A percentile compares a stretch with the other conserved stretches of the same genome.
Conservation (phyloP, 306 rosid species). For the Morella rubra region DNA sequence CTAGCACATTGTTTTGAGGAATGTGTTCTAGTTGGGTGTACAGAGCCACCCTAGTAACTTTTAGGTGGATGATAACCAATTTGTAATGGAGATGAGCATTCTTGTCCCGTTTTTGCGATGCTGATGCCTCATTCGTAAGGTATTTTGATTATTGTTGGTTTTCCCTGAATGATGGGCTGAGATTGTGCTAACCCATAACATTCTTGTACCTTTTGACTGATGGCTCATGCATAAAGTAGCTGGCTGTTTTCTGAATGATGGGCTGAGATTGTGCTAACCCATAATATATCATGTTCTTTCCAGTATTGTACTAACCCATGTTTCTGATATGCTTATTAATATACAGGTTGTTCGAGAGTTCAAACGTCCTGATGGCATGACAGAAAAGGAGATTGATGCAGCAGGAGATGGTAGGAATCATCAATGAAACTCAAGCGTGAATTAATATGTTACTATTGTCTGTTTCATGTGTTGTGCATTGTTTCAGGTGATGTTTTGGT, state of each 20-base stretch:
- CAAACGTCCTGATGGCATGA: constrained; percentile 79
- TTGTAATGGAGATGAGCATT: not conserved
- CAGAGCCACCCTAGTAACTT: not conserved
- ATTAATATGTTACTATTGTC: not conserved
- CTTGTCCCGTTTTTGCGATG: no score
- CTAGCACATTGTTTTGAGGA: not conserved
- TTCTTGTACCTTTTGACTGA: not conserved
- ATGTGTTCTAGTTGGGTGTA: not conserved
- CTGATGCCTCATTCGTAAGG: not conserved
- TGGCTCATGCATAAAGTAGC: not conserved
- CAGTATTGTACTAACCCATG: no score
- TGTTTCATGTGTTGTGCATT: constrained; percentile 18
- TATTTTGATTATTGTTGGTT: not conserved
- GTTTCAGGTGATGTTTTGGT: constrained; percentile 89
- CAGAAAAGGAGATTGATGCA: constrained; percentile 79
- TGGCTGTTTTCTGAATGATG: constrained; percentile 13
- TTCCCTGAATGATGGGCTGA: constrained; percentile 12
- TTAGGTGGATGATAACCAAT: not conserved
- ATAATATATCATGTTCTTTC: not conserved
- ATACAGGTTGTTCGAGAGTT: constrained; percentile 81
- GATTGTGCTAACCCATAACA: not conserved
- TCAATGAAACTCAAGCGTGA: not conserved
- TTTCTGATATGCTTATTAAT: constrained; percentile 10
- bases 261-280: not conserved
- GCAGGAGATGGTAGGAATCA: constrained; percentile 78